A percentile compares a stretch with the other conserved stretches of the same genome.
Conservation (phyloP, 176 grass and related monocot species). For the Aegilops sharonensis region DNA sequence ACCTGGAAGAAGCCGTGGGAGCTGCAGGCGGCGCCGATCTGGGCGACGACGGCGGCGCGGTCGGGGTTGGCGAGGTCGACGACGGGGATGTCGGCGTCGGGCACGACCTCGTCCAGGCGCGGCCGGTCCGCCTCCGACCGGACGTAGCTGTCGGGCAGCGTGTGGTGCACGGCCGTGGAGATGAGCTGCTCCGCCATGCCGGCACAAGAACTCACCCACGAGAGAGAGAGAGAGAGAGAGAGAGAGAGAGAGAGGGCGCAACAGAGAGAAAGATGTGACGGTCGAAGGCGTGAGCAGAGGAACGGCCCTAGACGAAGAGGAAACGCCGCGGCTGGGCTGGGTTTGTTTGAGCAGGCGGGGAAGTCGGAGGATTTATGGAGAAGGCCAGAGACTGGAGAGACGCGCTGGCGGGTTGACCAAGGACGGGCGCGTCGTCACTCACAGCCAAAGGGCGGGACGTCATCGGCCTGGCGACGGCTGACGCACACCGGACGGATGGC, state of each 20-base stretch:
- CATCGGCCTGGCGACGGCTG: background rate
- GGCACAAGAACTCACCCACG: background rate
- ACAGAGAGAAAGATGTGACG: background rate
- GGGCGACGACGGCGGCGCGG: conserved; percentile 16
- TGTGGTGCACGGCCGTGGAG: conserved; percentile 39
- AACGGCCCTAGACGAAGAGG: background rate
- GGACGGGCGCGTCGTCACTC: background rate
- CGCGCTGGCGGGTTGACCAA: background rate
- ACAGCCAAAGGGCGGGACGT: background rate
- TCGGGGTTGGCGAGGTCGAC: conserved; percentile 56
- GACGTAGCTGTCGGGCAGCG: conserved; percentile 56
- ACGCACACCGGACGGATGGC: background rate
- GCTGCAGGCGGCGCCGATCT: conserved; percentile 50
- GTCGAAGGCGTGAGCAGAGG: background rate
- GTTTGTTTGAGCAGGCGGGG: background rate
- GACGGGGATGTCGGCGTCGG: conserved; percentile 58
- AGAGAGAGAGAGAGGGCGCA: too few species aligned
- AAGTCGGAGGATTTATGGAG: background rate
- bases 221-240: background rate
- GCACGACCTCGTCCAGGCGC: conserved; percentile 46
- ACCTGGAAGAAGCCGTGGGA: conserved; percentile 85
- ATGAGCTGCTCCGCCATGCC: conserved; percentile 73
- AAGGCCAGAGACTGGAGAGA: background rate
- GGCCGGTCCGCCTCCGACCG: conserved; percentile 58
- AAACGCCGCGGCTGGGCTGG: too few species aligned